A percentile compares a stretch with the other conserved stretches of the same genome.
These are phyloP conservation scores for Myochromella boudieri DNA, from an alignment of 768 basidiomycete genomes.

Conservation along the genomic window DNA sequence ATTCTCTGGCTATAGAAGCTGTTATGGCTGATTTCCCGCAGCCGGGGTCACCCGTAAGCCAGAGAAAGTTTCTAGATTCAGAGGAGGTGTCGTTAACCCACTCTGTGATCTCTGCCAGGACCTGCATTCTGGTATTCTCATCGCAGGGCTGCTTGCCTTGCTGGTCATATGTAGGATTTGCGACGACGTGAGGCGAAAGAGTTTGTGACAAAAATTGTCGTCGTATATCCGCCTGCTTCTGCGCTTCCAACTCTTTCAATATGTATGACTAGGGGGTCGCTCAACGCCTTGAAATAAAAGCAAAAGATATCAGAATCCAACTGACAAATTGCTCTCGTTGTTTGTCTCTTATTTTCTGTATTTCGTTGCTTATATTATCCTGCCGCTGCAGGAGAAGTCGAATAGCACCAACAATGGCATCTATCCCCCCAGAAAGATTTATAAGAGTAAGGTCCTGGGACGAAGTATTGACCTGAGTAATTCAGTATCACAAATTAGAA, in stretches of 20 bases:
- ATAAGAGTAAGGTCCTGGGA: background rate
- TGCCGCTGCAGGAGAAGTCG: constrained; percentile 2
- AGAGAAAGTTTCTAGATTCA: constrained; percentile 5
- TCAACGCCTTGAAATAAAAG: too few species aligned
- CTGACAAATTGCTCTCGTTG: constrained; percentile 14
- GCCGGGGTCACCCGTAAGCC: too few species aligned
- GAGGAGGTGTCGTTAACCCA: constrained; percentile 12
- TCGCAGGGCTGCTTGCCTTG: constrained; percentile 20
- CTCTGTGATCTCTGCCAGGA: constrained; percentile 10
- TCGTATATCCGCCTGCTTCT: constrained; percentile 11
- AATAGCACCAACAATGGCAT: constrained; percentile 1
- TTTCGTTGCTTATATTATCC: constrained; percentile 1
- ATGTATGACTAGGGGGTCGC: background rate
- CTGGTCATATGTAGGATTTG: constrained; percentile 12
- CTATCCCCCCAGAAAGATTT: constrained; percentile 1
- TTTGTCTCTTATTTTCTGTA: constrained; percentile 6
- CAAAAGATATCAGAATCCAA: too few species aligned
- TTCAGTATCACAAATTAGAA: background rate
- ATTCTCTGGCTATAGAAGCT: constrained; percentile 12
- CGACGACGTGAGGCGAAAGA: constrained; percentile 3
- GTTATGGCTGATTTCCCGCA: constrained; percentile 16
- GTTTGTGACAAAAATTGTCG: constrained; percentile 6
- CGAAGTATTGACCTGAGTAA: background rate
- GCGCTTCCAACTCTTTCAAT: constrained; percentile 9
- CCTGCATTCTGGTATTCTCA: constrained; percentile 12